Conservation (phyloP, 2,329 filamentous ascomycete species). For the Aspergillus fumigatiaffinis region DNA sequence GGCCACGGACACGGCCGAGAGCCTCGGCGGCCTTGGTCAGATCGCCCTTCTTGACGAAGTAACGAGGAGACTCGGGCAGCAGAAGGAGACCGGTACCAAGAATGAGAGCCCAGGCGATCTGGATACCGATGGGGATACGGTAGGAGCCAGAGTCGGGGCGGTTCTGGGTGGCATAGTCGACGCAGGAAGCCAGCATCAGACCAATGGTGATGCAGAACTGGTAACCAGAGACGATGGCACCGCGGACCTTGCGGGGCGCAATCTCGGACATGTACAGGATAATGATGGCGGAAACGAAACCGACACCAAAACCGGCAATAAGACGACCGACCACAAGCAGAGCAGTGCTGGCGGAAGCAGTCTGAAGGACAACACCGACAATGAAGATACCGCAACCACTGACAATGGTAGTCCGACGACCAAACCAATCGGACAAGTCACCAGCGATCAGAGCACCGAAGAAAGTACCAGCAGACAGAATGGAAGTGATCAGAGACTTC, state of each 20-base stretch:
- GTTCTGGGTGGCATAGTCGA: conserved; percentile 68
- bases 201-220: conserved; percentile 81
- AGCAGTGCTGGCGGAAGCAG: conserved; percentile 51
- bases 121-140: conserved; percentile 75
- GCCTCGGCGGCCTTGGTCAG: conserved; percentile 60
- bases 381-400: conserved; percentile 68
- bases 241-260: conserved; percentile 67
- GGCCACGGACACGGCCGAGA: conserved; percentile 68
- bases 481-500: conserved; percentile 66
- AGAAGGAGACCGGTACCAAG: conserved; percentile 68
- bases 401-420: conserved; percentile 62
- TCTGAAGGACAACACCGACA: conserved; percentile 65
- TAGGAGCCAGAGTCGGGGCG: conserved; percentile 63
- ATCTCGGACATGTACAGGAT: conserved; percentile 88
- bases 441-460: conserved; percentile 73
- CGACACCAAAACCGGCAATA: conserved; percentile 72
- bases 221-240: conserved; percentile 75
- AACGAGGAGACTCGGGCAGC: conserved; percentile 82
- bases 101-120: conserved; percentile 76
- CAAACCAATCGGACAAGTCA: conserved; percentile 71
- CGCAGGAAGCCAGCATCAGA: conserved; percentile 68
- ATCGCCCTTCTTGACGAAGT: conserved; percentile 74
- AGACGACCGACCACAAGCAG: conserved; percentile 70
- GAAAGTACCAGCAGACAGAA: conserved; percentile 74
- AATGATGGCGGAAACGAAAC: conserved; percentile 75